Evolutionary conservation across 352 stramenopile genomes (phyloP).

Genomic region (Pythium sukuiense): DNA sequence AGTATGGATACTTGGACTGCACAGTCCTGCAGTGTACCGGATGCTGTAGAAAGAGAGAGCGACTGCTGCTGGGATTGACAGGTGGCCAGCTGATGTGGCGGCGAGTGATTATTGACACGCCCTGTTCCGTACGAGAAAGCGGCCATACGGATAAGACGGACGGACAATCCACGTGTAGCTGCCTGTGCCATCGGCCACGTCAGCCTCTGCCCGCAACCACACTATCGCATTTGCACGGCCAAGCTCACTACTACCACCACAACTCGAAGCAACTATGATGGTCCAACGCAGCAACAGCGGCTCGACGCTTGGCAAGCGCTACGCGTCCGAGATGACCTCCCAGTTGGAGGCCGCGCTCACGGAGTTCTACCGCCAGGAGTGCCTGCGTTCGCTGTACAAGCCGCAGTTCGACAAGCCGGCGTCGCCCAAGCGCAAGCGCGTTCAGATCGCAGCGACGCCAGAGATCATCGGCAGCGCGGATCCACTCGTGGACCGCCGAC

Average conservation of each 20-base stretch:
- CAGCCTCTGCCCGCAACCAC: background rate
- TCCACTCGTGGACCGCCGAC: slow-evolving; percentile 64
- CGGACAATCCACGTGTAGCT: background rate
- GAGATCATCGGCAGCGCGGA: slow-evolving; percentile 79
- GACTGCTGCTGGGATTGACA: slow-evolving; percentile 13
- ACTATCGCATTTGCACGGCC: slow-evolving; percentile 25
- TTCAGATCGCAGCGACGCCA: slow-evolving; percentile 56
- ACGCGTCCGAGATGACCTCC: slow-evolving; percentile 52
- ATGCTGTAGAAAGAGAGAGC: slow-evolving; percentile 10
- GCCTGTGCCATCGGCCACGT: slow-evolving; percentile 9
- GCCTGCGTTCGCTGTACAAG: slow-evolving; percentile 71
- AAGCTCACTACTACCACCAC: slow-evolving; percentile 15
- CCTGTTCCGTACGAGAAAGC: background rate
- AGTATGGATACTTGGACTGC: background rate
- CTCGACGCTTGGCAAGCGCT: slow-evolving; percentile 71
- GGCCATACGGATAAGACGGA: background rate
- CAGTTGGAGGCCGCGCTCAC: slow-evolving; percentile 65
- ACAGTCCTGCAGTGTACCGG: background rate
- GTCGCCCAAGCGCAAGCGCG: slow-evolving; percentile 44
- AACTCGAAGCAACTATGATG: slow-evolving; percentile 10
- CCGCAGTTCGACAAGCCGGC: background rate
- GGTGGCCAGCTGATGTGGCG: background rate
- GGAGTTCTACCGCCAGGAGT: slow-evolving; percentile 84
- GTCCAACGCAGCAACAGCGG: slow-evolving; percentile 12
- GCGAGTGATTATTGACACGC: slow-evolving; percentile 23